phyloP scores from a whole-genome alignment of 371 early-diverging fungal species.

The Gilbertella persicaria region DNA sequence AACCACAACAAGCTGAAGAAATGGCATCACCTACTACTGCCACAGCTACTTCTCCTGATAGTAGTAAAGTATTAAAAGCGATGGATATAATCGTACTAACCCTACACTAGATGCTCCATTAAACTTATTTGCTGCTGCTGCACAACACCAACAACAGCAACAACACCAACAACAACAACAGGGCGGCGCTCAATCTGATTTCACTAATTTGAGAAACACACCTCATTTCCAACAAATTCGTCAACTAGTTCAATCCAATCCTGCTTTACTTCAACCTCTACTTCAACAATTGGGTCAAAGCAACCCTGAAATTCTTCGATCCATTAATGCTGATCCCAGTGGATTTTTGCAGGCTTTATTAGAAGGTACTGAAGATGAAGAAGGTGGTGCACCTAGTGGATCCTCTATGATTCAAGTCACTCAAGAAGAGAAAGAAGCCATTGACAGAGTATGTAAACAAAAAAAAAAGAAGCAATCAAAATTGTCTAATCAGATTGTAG shows the following conservation, averaged over 20 bases:
- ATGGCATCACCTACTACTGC: slow-evolving; percentile 21
- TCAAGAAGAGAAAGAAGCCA: slow-evolving; percentile 89
- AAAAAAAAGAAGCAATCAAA: too few species aligned
- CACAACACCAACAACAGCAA: slow-evolving; percentile 41
- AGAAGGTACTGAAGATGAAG: slow-evolving; percentile 63
- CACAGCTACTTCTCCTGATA: slow-evolving; percentile 33
- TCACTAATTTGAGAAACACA: slow-evolving; percentile 69
- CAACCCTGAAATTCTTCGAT: slow-evolving; percentile 85
- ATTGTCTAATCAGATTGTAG: slow-evolving; percentile 42
- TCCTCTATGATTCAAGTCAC: slow-evolving; percentile 79
- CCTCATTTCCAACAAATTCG: slow-evolving; percentile 94
- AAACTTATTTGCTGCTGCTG: slow-evolving; percentile 62
- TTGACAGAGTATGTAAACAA: slow-evolving; percentile 76
- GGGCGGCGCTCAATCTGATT: slow-evolving; percentile 31
- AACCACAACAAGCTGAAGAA: slow-evolving; percentile 20
- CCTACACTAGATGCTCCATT: slow-evolving; percentile 47
- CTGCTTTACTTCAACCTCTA: slow-evolving; percentile 85
- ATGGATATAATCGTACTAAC: too few species aligned
- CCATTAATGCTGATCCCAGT: slow-evolving; percentile 78
- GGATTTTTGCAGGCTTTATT: slow-evolving; percentile 80
- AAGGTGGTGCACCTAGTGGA: slow-evolving; percentile 48
- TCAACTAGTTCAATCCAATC: slow-evolving; percentile 84
- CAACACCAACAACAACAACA: slow-evolving; percentile 46
- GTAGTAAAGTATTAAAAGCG: not conserved
- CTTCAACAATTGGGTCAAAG: slow-evolving; percentile 80